Base-by-base conservation (phyloP, 2,329 filamentous ascomycete species). In the Diaporthe sp. region DNA sequence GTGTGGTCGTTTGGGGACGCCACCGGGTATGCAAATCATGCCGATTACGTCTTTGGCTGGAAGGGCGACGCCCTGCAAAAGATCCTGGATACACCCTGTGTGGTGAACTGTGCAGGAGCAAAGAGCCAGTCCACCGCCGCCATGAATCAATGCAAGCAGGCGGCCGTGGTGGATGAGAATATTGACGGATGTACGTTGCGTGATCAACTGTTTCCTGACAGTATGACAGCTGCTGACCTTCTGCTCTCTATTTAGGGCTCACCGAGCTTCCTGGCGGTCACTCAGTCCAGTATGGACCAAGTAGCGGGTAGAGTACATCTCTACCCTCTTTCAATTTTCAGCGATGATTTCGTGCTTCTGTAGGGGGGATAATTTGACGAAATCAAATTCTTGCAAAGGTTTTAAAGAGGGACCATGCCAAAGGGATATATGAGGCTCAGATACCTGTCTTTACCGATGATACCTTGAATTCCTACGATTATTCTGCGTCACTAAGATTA, bases 11-110 rank as follows among this genome's bases (percentile, higher is more conserved):
- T 77, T 5, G 79, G 81, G 12, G 81, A 82, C 70, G 77, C 81
- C 68, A 85, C 82, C 3, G 83, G 83, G 31, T 81, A 79, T 39
- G 82, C 80, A 8, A 81, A 82, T 58, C 82, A 84, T 74, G 83
- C 78, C 28, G 83, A 85, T 72, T 84, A 85, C 76, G 72, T 81
- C 28, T 81, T 80, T 68, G 79, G 80, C 42, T 81, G 80, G 80
- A 81, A 81, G 44, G 80, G 80, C 72, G 79, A 82, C 65, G 61
- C 79, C 19, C 77, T 82, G 55, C 81, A 82, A 62, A 80, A 42
- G 49, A 80, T 80, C 19, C 81, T 82, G 80, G 80, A 81, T 51
- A 77, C 77, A 2, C 62, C 62, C 13, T 68, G 62, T 17, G 46
- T 53, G 31, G 83, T 80, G 46, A 77, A 75, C 31, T 81, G 80